phyloP scores from a whole-genome alignment of 169 alveolate species.

The Eimeria acervulina region DNA sequence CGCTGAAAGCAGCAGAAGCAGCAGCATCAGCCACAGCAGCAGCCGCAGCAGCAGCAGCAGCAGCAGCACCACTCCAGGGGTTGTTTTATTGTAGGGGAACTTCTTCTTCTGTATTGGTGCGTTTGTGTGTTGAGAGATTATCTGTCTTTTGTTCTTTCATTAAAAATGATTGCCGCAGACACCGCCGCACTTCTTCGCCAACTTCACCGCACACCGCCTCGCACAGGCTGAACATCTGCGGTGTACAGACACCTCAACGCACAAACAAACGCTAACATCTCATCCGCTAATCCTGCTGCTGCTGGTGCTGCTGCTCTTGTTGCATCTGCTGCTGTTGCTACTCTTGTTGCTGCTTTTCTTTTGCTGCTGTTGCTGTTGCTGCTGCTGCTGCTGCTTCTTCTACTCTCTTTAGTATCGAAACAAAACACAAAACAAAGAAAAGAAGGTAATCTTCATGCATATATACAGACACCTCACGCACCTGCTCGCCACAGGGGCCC shows the following conservation, averaged over 20 bases:
- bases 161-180: not conserved
- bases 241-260: conserved; percentile 10
- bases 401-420: not conserved
- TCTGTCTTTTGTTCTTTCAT: not conserved
- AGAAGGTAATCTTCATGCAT: no score
- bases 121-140: not conserved
- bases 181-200: conserved; percentile 15
- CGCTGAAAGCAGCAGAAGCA: no score
- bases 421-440: not conserved
- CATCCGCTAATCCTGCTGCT: no score
- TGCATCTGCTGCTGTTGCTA: no score
- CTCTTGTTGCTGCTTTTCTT: no score
- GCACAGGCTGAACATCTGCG: conserved; percentile 57
- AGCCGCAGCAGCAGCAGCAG: no score
- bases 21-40: no score
- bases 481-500: conserved; percentile 51
- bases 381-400: conserved; percentile 31
- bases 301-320: no score
- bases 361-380: no score
- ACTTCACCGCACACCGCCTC: conserved; percentile 13
- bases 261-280: not conserved
- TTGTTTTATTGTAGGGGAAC: no score
- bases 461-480: not conserved
- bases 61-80: no score
- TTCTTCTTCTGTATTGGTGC: not conserved